Evolutionary conservation across 768 basidiomycete genomes (phyloP).

Genomic region (Phlebiopsis flavidoalba): DNA sequence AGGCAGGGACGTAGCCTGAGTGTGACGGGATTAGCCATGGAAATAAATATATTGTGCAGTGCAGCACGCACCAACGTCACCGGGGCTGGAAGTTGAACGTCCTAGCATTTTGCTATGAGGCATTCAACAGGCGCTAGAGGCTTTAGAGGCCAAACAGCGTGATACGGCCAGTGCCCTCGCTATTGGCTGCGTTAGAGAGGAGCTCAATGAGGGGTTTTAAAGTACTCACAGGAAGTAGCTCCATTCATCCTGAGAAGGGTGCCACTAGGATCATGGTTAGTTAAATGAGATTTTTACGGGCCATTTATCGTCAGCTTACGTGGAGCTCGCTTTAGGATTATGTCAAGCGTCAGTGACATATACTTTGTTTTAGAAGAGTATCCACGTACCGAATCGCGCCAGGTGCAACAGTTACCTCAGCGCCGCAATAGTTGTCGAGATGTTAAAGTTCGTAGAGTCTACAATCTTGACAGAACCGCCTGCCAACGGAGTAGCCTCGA

Average conservation of each 20-base stretch:
- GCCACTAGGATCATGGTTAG: constrained; percentile 43
- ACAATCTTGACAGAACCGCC: constrained; percentile 38
- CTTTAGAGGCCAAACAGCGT: constrained; percentile 61
- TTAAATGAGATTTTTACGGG: not conserved
- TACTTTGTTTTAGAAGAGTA: not conserved
- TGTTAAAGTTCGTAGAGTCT: constrained; percentile 46
- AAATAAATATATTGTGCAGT: constrained; percentile 15
- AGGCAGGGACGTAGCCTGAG: constrained; percentile 44
- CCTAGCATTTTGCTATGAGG: constrained; percentile 47
- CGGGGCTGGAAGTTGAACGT: constrained; percentile 60
- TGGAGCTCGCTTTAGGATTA: constrained; percentile 9
- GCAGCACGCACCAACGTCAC: constrained; percentile 44
- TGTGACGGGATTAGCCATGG: constrained; percentile 20
- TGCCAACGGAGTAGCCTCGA: constrained; percentile 35
- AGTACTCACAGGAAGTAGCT: constrained; percentile 20
- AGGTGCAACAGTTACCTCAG: constrained; percentile 53
- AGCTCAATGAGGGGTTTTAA: not conserved
- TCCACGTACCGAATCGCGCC: constrained; percentile 55
- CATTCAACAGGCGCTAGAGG: no score
- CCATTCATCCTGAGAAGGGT: constrained; percentile 67
- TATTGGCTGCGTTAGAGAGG: constrained; percentile 20
- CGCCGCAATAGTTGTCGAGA: constrained; percentile 49
- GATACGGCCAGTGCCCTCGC: constrained; percentile 48
- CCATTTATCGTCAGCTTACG: not conserved
- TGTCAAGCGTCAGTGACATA: not conserved